Evolutionary conservation across 345 rosid species (phyloP).

Genomic region (Aurinia saxatilis): DNA sequence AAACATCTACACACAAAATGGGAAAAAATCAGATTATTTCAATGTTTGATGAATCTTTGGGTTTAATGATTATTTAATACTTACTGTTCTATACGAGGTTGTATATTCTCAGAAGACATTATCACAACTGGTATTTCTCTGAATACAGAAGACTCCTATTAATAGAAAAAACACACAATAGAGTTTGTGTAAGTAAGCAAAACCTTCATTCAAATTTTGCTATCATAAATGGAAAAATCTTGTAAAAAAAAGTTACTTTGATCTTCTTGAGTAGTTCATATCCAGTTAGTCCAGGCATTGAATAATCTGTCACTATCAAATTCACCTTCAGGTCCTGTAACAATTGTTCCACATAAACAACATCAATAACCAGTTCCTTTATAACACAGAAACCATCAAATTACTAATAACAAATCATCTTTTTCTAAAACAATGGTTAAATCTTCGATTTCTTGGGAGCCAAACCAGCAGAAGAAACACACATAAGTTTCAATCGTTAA

Average conservation of each 20-base stretch:
- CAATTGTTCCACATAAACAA: neutral
- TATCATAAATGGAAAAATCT: neutral
- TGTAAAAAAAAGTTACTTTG: slow-evolving; percentile 33
- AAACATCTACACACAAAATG: slow-evolving; percentile 40
- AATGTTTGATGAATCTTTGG: neutral
- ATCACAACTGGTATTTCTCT: slow-evolving; percentile 71
- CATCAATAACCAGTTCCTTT: neutral
- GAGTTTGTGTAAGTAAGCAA: neutral
- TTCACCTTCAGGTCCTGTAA: slow-evolving; percentile 68
- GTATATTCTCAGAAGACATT: slow-evolving; percentile 72
- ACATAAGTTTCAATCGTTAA: neutral
- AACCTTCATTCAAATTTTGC: neutral
- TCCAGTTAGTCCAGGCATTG: slow-evolving; percentile 83
- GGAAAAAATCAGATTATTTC: neutral
- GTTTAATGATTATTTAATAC: neutral
- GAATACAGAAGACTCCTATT: slow-evolving; percentile 58
- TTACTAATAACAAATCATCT: too few relatives aligned
- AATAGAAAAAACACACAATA: neutral
- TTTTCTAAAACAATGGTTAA: too few relatives aligned
- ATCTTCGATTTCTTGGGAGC: slow-evolving; percentile 11
- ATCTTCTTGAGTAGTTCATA: slow-evolving; percentile 80
- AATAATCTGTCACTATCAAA: slow-evolving; percentile 68
- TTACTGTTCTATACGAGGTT: slow-evolving; percentile 66
- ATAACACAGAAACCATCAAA: neutral
- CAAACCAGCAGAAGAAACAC: neutral